phyloP scores from a whole-genome alignment of 257 asterid species.

The Ocimum tenuiflorum region DNA sequence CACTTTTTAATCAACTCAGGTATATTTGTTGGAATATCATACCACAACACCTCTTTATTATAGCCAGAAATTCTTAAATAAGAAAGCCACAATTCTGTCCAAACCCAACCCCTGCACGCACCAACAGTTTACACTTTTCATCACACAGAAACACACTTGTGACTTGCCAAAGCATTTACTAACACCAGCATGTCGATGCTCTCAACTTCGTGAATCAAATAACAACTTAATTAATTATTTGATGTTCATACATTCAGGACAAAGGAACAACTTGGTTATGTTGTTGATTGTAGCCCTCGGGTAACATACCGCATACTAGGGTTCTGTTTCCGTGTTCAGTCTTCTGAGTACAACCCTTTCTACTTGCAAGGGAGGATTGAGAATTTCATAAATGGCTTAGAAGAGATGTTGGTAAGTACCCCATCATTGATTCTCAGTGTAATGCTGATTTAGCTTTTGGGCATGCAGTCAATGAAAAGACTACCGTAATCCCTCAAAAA shows the following conservation, averaged over 20 bases:
- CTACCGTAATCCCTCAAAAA: no score
- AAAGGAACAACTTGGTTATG: conserved; percentile 96
- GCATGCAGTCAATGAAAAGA: background rate
- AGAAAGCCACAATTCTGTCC: background rate
- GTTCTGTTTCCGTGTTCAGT: conserved; percentile 88
- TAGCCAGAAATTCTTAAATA: background rate
- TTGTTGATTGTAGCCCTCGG: conserved; percentile 80
- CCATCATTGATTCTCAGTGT: background rate
- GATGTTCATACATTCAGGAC: conserved; percentile 54
- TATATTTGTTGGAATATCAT: conserved; percentile 25
- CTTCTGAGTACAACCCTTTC: conserved; percentile 72
- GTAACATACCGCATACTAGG: conserved; percentile 84
- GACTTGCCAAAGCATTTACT: background rate
- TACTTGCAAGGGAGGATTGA: conserved; percentile 85
- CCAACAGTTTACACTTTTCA: background rate
- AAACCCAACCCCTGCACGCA: background rate
- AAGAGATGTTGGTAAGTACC: conserved; percentile 67
- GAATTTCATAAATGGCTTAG: conserved; percentile 63
- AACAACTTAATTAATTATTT: conserved; percentile 7
- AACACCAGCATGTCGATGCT: background rate
- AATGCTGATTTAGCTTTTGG: background rate
- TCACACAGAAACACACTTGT: background rate
- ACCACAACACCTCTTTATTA: background rate
- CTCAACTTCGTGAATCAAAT: background rate
- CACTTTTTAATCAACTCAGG: conserved; percentile 95